A percentile compares a stretch with the other conserved stretches of the same genome.
phyloP scores from a whole-genome alignment of 2,329 filamentous ascomycete species.

The Elsinoe arachidis region DNA sequence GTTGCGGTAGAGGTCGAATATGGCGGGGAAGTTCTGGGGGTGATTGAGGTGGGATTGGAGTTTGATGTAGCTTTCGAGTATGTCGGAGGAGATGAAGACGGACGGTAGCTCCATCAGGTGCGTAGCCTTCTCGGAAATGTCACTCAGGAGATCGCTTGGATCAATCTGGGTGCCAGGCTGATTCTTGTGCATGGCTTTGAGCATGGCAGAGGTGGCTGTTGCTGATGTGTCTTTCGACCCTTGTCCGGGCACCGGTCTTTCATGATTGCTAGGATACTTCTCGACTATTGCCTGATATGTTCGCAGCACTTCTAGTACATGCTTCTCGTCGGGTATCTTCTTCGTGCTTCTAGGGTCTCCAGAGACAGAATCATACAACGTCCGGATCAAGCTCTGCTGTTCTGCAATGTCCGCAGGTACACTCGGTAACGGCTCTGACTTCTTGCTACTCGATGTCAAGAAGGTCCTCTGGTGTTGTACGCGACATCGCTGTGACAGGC shows the following conservation, averaged over 20 bases:
- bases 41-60: slow-evolving; percentile 65
- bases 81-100: slow-evolving; percentile 67
- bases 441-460: background rate
- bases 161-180: slow-evolving; percentile 26
- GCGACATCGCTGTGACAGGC: background rate
- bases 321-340: slow-evolving; percentile 15
- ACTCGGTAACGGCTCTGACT: background rate
- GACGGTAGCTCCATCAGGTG: slow-evolving; percentile 62
- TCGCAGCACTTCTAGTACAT: slow-evolving; percentile 11
- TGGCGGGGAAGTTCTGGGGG: slow-evolving; percentile 67
- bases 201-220: slow-evolving; percentile 45
- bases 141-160: slow-evolving; percentile 30
- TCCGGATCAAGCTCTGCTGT: slow-evolving; percentile 10
- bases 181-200: slow-evolving; percentile 37
- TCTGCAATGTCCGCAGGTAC: slow-evolving; percentile 7
- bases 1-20: slow-evolving; percentile 72
- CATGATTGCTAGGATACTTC: slow-evolving; percentile 11
- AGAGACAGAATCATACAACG: slow-evolving; percentile 12
- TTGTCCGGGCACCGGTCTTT: slow-evolving; percentile 2
- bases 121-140: slow-evolving; percentile 52
- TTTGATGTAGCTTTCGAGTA: slow-evolving; percentile 66
- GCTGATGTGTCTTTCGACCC: background rate
- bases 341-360: slow-evolving; percentile 1
- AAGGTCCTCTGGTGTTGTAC: background rate
- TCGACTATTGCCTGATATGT: slow-evolving; percentile 12